Evolutionary conservation across 495 filamentous ascomycete species (phyloP).

Genomic region (Trichoderma erinaceum): DNA sequence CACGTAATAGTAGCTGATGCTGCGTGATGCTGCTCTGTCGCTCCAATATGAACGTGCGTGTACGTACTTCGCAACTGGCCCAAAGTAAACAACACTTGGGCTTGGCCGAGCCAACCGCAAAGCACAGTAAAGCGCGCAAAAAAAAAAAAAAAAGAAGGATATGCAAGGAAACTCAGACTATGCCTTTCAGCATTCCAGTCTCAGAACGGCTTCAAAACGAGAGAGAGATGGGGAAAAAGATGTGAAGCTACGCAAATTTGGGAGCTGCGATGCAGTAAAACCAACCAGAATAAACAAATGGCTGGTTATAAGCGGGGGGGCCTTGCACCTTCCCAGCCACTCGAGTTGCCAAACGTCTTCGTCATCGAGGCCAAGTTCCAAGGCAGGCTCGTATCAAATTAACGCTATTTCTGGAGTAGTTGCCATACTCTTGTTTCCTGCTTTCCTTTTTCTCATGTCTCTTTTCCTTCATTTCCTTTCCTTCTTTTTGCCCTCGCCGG

Average conservation of each 20-base stretch:
- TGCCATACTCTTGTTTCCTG: neutral
- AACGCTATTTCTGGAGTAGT: neutral
- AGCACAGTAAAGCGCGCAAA: too few relatives aligned
- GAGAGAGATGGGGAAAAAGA: neutral
- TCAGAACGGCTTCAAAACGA: neutral
- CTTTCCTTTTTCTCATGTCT: neutral
- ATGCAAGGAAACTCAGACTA: too few relatives aligned
- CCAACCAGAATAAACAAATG: neutral
- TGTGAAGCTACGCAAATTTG: neutral
- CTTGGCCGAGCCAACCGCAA: too few relatives aligned
- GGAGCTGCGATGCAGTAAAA: neutral
- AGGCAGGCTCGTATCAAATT: conserved; percentile 5
- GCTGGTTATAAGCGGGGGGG: conserved; percentile 11
- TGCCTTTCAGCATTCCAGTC: too few relatives aligned
- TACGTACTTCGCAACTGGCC: too few relatives aligned
- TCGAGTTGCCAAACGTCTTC: neutral
- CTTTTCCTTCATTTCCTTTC: neutral
- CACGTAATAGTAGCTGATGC: too few relatives aligned
- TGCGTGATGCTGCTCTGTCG: too few relatives aligned
- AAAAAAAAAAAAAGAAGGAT: too few relatives aligned
- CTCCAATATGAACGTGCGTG: too few relatives aligned
- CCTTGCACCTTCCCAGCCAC: conserved; percentile 11
- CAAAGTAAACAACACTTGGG: too few relatives aligned
- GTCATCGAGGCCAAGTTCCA: neutral
- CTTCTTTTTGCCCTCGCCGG: neutral